Percentiles rank a stretch among this genome's conserved stretches.
Conservation (phyloP, 2,329 filamentous ascomycete genomes). For the Metarhizium guizhouense region DNA sequence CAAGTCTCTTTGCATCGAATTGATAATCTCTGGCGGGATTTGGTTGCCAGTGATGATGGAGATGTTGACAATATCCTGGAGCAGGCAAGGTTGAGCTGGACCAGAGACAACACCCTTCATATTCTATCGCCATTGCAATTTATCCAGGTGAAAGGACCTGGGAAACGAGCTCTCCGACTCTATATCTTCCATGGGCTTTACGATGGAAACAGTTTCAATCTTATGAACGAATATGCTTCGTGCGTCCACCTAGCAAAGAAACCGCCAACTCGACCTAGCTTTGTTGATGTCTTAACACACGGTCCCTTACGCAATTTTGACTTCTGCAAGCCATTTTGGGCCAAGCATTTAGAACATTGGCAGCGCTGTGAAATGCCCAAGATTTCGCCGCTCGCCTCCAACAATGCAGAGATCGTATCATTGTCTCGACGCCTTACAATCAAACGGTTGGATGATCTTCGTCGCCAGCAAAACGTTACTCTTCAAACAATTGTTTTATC, state of each 20-base stretch:
- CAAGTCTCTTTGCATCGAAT: conserved; percentile 54
- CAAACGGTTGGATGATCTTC: conserved; percentile 37
- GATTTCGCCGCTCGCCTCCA: conserved; percentile 3
- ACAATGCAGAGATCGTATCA: conserved; percentile 6
- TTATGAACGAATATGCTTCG: conserved; percentile 53
- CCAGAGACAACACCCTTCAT: conserved; percentile 37
- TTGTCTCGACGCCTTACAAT: conserved; percentile 25
- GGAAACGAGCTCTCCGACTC: conserved; percentile 1
- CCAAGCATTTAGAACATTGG: conserved; percentile 37
- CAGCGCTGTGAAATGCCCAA: background rate
- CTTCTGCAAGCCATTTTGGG: conserved; percentile 56
- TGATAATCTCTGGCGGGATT: conserved; percentile 34
- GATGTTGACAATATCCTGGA: conserved; percentile 23
- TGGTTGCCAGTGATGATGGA: conserved; percentile 16
- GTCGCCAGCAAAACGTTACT: conserved; percentile 58
- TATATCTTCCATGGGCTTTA: conserved; percentile 75
- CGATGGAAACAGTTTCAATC: conserved; percentile 68
- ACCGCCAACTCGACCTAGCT: conserved; percentile 37
- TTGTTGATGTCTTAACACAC: conserved; percentile 57
- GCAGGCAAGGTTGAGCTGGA: conserved; percentile 40
- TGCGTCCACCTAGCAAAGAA: conserved; percentile 11
- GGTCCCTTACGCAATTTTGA: conserved; percentile 53
- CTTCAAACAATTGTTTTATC: conserved; percentile 73
- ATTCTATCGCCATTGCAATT: conserved; percentile 45
- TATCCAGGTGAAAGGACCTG: conserved; percentile 24